Percentiles rank a stretch among this genome's conserved stretches.
phyloP scores from a whole-genome alignment of 352 stramenopile species.

The Ophiocytium majus region DNA sequence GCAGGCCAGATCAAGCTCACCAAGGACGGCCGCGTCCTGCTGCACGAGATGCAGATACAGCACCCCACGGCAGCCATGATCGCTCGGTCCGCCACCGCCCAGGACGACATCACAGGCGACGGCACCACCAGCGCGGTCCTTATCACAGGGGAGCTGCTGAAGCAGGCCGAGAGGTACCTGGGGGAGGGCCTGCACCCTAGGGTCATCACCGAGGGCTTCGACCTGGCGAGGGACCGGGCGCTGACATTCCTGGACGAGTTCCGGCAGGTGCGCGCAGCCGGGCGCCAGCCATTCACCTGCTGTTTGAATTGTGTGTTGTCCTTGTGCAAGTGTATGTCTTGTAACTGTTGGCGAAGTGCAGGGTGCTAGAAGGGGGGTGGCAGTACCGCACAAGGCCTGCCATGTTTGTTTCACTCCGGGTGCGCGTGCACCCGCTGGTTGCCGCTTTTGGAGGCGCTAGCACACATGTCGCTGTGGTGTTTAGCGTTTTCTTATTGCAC shows the following conservation, averaged over 20 bases:
- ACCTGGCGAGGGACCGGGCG: conserved; percentile 89
- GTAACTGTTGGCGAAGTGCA: too few relatives aligned
- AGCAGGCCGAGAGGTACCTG: conserved; percentile 93
- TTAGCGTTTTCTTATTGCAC: too few relatives aligned
- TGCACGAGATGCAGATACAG: conserved; percentile 99
- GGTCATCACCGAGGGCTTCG: conserved; percentile 94
- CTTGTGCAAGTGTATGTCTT: background rate
- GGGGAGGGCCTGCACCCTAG: conserved; percentile 93
- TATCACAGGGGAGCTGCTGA: conserved; percentile 96
- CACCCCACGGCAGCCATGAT: conserved; percentile 98
- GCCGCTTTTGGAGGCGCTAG: too few relatives aligned
- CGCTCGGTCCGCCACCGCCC: conserved; percentile 93
- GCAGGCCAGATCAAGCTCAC: conserved; percentile 99
- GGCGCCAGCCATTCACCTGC: conserved; percentile 16
- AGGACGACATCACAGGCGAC: conserved; percentile 87
- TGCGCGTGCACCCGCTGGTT: too few relatives aligned
- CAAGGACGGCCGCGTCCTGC: conserved; percentile 97
- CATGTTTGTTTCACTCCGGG: too few relatives aligned
- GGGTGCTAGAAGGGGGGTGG: too few relatives aligned
- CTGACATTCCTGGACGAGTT: conserved; percentile 89
- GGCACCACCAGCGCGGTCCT: conserved; percentile 97
- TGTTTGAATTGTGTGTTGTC: background rate
- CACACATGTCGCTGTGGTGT: too few relatives aligned
- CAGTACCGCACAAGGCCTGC: too few relatives aligned
- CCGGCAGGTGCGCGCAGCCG: too few relatives aligned